Conservation (phyloP, 768 basidiomycete genomes). For the Calocybe gangraenosa region DNA sequence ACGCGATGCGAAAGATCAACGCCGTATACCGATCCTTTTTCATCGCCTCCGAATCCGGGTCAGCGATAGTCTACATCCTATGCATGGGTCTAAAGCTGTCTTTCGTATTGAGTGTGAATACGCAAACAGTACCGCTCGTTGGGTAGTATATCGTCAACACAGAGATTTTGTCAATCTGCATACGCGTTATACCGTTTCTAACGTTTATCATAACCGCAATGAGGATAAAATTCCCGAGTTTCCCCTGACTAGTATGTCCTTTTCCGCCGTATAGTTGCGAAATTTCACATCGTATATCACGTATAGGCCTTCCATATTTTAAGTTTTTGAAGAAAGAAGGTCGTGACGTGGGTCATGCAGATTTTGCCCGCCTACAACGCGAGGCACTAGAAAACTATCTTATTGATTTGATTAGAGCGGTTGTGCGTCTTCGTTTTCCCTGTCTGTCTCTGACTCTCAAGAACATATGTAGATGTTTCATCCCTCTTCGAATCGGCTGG, state of each 20-base stretch:
- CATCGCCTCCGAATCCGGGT: constrained; percentile 81
- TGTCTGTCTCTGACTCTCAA: neutral
- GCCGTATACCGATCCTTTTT: constrained; percentile 76
- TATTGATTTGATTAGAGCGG: constrained; percentile 80
- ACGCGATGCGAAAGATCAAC: constrained; percentile 77
- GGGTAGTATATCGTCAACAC: constrained; percentile 94
- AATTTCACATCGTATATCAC: constrained; percentile 3
- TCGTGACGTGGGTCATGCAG: constrained; percentile 53
- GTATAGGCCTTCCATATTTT: constrained; percentile 80
- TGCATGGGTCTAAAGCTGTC: constrained; percentile 70
- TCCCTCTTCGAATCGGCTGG: constrained; percentile 84
- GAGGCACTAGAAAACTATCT: constrained; percentile 86
- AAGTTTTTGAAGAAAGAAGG: constrained; percentile 75
- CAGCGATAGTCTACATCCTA: constrained; percentile 81
- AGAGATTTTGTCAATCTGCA: constrained; percentile 91
- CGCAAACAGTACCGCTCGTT: constrained; percentile 85
- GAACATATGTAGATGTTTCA: constrained; percentile 80
- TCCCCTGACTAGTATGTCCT: constrained; percentile 66
- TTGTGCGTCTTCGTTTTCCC: constrained; percentile 47
- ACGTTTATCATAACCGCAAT: constrained; percentile 67
- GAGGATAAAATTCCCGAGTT: constrained; percentile 86
- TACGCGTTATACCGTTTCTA: constrained; percentile 83
- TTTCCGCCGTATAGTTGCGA: neutral
- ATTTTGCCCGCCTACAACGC: constrained; percentile 81
- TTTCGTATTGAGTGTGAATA: constrained; percentile 97